Evolutionary conservation across 768 basidiomycete species (phyloP), one percentile per base, ranked within the genome.

Genomic region (Dacryopinax primogenitus): DNA sequence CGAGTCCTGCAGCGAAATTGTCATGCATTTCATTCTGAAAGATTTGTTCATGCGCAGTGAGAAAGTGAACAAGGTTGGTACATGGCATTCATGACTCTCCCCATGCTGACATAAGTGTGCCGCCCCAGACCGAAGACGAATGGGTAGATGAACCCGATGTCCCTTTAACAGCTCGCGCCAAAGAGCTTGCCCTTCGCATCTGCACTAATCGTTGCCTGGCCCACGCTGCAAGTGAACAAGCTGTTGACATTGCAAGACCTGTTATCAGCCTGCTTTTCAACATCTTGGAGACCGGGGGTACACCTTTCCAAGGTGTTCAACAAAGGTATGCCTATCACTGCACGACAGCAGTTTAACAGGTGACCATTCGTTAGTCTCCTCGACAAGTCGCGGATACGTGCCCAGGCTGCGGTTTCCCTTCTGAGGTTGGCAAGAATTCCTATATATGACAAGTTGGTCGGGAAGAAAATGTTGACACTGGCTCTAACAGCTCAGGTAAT

Each of bases 401-500:
- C 97, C 7, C 86, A 90, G 71, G 91, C 93, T 3, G 87, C 87
- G 0, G 76, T 86, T 2, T 91, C 87, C 2, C 72, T 98, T 58
- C 76, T 96, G 32, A 91, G 92, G 72, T 78, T 99, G 12, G 82
- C 83, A 1, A 80, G 83, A 0, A 77, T 87, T 3, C 76, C 81
- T 35, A 71, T 69, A 1, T 93, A 84, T 73, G 81, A 84, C 11
- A 76, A 77, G 32, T 78, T 79, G 6, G 81, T 94, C 23, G 71
- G 78, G 23, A 76, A 76, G 1, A 81, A 82, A 69, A 93, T 96
- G 70, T 74, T 87, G 37, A 77, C 79, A 67, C 71, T 97, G 32
- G 86, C 87, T 0, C 78, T 91, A 41, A 82, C 83, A 0, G 81
- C 88, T 18, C 92, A 96, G 79, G 92, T 92, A 65, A 65, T 15